Evolutionary conservation across 371 early-diverging fungal species (phyloP).

Genomic region (Mortierella sp.): DNA sequence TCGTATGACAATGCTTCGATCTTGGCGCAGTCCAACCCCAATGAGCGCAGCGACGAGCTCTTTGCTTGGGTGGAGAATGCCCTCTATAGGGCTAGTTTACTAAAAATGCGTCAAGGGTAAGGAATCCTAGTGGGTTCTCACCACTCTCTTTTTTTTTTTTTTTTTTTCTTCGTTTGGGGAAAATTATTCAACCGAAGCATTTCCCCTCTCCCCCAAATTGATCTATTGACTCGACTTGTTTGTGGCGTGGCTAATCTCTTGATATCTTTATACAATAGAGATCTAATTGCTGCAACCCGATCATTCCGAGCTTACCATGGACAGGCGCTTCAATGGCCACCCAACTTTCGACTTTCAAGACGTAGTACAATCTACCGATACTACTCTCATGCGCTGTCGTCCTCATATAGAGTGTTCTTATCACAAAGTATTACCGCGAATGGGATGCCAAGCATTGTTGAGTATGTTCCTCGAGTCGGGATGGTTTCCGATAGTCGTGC

Average conservation of each 20-base stretch:
- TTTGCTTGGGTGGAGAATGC: conserved; percentile 77
- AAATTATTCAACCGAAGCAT: background rate
- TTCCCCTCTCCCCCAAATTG: too few relatives aligned
- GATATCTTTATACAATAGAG: conserved; percentile 8
- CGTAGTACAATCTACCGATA: conserved; percentile 59
- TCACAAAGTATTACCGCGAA: conserved; percentile 7
- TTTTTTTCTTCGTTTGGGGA: conserved; percentile 3
- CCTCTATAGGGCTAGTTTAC: conserved; percentile 70
- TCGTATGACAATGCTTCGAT: conserved; percentile 61
- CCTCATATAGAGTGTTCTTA: conserved; percentile 30
- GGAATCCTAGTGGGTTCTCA: background rate
- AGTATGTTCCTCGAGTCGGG: conserved; percentile 14
- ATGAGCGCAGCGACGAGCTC: conserved; percentile 58
- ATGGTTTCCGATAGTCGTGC: background rate
- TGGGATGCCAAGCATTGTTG: conserved; percentile 12
- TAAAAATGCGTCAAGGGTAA: conserved; percentile 65
- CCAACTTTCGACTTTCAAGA: conserved; percentile 58
- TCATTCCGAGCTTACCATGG: conserved; percentile 66
- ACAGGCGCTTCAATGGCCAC: conserved; percentile 55
- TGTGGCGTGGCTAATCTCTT: too few relatives aligned
- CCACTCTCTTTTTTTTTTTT: conserved; percentile 4
- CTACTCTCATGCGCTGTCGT: conserved; percentile 49
- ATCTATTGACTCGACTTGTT: background rate
- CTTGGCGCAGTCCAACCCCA: conserved; percentile 53
- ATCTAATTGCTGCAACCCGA: conserved; percentile 47